A percentile compares a stretch with the other conserved stretches of the same genome.
These are phyloP conservation scores for Pleurotus giganteus DNA, from an alignment of 768 basidiomycete species.

Conservation along the genomic window DNA sequence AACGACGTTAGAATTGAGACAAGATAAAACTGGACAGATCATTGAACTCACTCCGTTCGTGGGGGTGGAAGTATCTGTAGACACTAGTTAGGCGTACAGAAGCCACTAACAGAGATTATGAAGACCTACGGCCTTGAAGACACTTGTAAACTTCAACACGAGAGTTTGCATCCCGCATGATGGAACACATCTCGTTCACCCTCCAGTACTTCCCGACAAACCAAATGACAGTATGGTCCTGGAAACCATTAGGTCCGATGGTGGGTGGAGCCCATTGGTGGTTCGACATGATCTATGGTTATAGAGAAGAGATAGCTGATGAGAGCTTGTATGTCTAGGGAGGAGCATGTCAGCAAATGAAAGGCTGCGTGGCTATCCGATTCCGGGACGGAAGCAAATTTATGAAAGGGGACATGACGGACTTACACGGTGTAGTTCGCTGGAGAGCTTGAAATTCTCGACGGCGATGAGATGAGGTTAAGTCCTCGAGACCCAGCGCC, in stretches of 20 bases:
- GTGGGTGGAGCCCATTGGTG: background rate
- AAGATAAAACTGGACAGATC: background rate
- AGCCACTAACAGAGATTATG: background rate
- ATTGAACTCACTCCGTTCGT: background rate
- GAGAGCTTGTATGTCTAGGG: background rate
- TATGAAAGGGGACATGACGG: background rate
- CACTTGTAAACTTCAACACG: background rate
- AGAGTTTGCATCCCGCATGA: background rate
- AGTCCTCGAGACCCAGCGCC: background rate
- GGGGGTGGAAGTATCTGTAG: background rate
- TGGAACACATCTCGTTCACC: slow-evolving; percentile 1
- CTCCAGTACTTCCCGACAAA: background rate
- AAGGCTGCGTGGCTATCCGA: background rate
- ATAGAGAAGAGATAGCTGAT: background rate
- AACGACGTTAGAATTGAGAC: background rate
- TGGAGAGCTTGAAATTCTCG: background rate
- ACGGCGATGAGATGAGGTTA: background rate
- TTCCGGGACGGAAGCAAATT: background rate
- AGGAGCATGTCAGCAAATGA: background rate
- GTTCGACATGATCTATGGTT: background rate
- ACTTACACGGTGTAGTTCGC: background rate
- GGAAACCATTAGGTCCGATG: slow-evolving; percentile 2
- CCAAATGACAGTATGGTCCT: background rate
- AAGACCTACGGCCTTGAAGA: background rate
- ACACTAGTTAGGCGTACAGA: background rate